These are phyloP conservation scores for Scedosporium apiospermum DNA, from an alignment of 2,329 filamentous ascomycete genomes.

Conservation along the genomic window DNA sequence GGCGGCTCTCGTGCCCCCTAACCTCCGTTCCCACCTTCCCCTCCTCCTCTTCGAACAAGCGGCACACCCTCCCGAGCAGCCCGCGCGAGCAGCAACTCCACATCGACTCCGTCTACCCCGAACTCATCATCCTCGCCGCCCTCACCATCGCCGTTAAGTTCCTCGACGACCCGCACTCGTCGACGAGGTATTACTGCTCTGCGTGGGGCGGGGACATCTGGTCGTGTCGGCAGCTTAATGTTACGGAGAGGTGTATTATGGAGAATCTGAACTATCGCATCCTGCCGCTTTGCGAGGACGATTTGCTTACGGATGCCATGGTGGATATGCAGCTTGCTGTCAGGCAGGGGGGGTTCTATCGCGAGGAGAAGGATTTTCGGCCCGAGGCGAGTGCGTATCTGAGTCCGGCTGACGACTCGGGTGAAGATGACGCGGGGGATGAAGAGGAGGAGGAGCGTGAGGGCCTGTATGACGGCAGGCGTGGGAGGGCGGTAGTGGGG, in stretches of 20 bases:
- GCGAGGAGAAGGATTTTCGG: background rate
- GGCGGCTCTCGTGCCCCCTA: conserved; percentile 48
- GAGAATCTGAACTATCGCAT: conserved; percentile 55
- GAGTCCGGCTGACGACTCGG: background rate
- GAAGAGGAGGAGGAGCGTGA: background rate
- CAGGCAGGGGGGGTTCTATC: conserved; percentile 13
- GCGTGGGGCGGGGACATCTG: conserved; percentile 47
- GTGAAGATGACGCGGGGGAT: conserved; percentile 9
- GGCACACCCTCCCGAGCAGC: conserved; percentile 37
- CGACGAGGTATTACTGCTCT: conserved; percentile 41
- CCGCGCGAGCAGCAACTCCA: conserved; percentile 31
- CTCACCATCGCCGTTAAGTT: conserved; percentile 59
- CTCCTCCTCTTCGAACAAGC: conserved; percentile 23
- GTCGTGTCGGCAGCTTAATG: conserved; percentile 53
- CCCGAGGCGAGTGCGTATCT: background rate
- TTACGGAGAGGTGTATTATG: conserved; percentile 54
- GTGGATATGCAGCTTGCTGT: conserved; percentile 55
- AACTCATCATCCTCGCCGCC: conserved; percentile 53
- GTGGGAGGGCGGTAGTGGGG: conserved; percentile 26
- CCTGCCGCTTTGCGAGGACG: conserved; percentile 47
- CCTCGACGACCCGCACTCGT: conserved; percentile 47
- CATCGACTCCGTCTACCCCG: conserved; percentile 52
- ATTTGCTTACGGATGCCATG: conserved; percentile 48
- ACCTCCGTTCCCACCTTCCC: conserved; percentile 6
- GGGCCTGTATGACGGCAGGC: background rate